Conservation (phyloP, 2,329 filamentous ascomycete genomes). For the Ceratocystis colombiana region DNA sequence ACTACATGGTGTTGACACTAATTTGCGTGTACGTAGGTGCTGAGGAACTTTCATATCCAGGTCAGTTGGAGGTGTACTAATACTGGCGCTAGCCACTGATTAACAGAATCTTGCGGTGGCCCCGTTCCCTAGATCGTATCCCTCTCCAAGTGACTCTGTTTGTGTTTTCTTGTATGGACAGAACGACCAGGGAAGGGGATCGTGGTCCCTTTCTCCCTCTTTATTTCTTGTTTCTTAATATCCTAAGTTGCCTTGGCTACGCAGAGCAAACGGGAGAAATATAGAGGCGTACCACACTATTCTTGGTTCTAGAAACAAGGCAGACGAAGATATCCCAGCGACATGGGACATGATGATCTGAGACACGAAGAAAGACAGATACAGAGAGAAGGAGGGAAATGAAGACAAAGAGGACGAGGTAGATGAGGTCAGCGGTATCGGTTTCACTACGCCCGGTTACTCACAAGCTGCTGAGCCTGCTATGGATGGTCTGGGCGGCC, state of each 20-base stretch:
- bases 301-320: background rate
- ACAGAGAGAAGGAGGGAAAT: background rate
- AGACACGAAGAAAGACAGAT: conserved; percentile 2
- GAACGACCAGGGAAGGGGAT: background rate
- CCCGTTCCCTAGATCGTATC: background rate
- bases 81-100: background rate
- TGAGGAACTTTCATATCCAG: background rate
- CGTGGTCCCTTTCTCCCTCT: background rate
- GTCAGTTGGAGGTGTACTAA: background rate
- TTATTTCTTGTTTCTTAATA: background rate
- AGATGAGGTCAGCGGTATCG: background rate
- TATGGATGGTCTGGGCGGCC: background rate
- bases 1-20: background rate
- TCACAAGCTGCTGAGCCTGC: background rate
- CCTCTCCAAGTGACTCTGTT: background rate
- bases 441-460: background rate
- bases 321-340: background rate
- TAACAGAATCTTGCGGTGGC: background rate
- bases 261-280: background rate
- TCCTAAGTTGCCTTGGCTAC: background rate
- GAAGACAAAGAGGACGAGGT: background rate
- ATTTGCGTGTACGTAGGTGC: background rate
- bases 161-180: background rate
- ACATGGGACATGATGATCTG: background rate
- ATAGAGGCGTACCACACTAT: background rate